Evolutionary conservation across 192 early-diverging fungal genomes (phyloP).

Genomic region (Linnemannia exigua): DNA sequence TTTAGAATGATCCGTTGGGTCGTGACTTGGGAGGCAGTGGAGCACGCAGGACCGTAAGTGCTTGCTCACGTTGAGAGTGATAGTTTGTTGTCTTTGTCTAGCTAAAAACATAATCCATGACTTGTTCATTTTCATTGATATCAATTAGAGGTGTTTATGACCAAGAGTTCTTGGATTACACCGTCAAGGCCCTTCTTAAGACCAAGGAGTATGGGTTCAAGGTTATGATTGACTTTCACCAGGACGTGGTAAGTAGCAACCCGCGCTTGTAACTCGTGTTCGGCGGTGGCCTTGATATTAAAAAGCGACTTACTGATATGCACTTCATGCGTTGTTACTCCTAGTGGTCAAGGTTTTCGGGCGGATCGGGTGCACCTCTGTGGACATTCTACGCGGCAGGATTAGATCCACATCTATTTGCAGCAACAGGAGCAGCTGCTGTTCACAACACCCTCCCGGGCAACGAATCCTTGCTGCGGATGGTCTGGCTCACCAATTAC

Average conservation of each 20-base stretch:
- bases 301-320: not conserved
- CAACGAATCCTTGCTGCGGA: constrained; percentile 54
- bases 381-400: constrained; percentile 68
- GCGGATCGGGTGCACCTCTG: constrained; percentile 68
- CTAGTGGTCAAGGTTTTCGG: constrained; percentile 54
- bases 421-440: constrained; percentile 62
- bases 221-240: constrained; percentile 73
- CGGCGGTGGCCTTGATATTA: no score
- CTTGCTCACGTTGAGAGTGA: not conserved
- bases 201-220: constrained; percentile 59
- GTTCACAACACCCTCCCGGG: constrained; percentile 61
- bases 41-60: constrained; percentile 69
- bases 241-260: constrained; percentile 62
- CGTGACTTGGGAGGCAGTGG: constrained; percentile 84
- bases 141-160: constrained; percentile 63
- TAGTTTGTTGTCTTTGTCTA: not conserved
- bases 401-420: constrained; percentile 60
- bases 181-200: constrained; percentile 61
- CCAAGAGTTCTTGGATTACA: constrained; percentile 66
- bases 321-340: not conserved
- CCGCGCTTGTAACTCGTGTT: not conserved
- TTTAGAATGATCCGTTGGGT: constrained; percentile 80
- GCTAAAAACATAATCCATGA: not conserved
- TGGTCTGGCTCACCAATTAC: constrained; percentile 75
- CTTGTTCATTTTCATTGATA: not conserved